Evolutionary conservation across 257 asterid species (phyloP), one percentile per base, ranked within the genome.

Genomic region (Solanum pinnatisectum): DNA sequence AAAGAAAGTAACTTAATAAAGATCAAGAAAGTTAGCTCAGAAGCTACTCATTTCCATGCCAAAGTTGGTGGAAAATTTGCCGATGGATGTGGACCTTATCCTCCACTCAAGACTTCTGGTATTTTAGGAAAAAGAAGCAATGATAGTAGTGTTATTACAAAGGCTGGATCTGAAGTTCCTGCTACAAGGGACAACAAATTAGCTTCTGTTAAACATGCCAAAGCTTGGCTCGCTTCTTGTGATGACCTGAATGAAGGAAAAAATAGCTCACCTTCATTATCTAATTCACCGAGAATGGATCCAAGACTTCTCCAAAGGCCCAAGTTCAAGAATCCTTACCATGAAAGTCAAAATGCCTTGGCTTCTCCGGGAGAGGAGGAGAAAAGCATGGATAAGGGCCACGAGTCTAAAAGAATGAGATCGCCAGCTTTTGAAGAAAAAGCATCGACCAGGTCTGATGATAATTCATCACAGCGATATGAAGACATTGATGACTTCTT

Each of bases 351-450:
- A 87, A 91, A 74, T 89, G 87, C 92, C 0, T 89, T 92, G 87
- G 88, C 93, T 84, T 89, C 94, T 86, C 89, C 92, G 56, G 94
- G 92, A 87, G 95, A 94, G 92, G 94, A 93, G 4, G 98, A 95
- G 90, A 93, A 90, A 73, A 90, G 93, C 84, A 93, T 90, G 89
- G 91, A 93, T 5, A 94, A 98, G 92, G 99, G 99, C 67, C 99
- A 93, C 89, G 92, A 98, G 88, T 96, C 99, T 33, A 97, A 96
- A 89, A 89, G 99, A 88, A 95, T 90, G 91, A 94, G 98, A 85
- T 95, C 98, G 23, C 92, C 94, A 42, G 87, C 90, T 25, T 81
- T 65, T 18, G 87, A 87, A 56, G 94, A 89, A 88, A 92, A 87
- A 84, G 59, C 89, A 68, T 87, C 88, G 70, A 46, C 68, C 56